Evolutionary conservation across 805 yeast genomes (phyloP).

Genomic region (Ogataea dorogensis): DNA sequence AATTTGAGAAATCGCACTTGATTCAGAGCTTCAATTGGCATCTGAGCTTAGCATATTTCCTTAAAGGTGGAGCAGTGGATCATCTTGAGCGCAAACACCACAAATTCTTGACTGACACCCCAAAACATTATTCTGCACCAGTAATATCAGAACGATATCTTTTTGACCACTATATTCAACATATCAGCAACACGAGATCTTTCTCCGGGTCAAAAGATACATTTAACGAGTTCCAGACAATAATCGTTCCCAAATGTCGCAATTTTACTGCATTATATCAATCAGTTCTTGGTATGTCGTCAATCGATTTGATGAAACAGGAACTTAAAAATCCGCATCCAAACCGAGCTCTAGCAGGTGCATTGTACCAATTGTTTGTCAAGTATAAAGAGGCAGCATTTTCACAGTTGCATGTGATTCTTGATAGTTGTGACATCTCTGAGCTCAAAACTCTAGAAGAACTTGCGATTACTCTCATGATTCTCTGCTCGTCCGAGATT

Average conservation of each 20-base stretch:
- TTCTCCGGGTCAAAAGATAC: slow-evolving; percentile 22
- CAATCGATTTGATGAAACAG: slow-evolving; percentile 27
- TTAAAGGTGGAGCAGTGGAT: too few species aligned
- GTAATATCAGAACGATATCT: slow-evolving; percentile 13
- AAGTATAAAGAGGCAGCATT: slow-evolving; percentile 33
- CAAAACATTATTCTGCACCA: neutral
- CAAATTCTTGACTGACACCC: too few species aligned
- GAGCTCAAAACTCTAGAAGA: slow-evolving; percentile 27
- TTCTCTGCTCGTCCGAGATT: slow-evolving; percentile 33
- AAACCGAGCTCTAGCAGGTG: slow-evolving; percentile 1
- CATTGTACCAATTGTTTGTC: slow-evolving; percentile 14
- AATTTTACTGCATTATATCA: slow-evolving; percentile 26
- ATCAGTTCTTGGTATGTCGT: slow-evolving; percentile 28
- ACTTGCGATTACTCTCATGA: slow-evolving; percentile 29
- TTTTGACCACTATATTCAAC: slow-evolving; percentile 26
- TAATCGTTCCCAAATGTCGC: slow-evolving; percentile 29
- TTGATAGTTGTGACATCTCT: slow-evolving; percentile 25
- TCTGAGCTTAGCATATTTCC: neutral
- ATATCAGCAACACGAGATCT: slow-evolving; percentile 25
- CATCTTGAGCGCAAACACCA: too few species aligned
- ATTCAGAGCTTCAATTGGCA: slow-evolving; percentile 1
- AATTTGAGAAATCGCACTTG: neutral
- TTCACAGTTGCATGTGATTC: slow-evolving; percentile 26
- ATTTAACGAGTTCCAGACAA: slow-evolving; percentile 28
- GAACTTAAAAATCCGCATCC: slow-evolving; percentile 11